Conservation (phyloP, 2,329 filamentous ascomycete genomes). For the Curvularia lunata region DNA sequence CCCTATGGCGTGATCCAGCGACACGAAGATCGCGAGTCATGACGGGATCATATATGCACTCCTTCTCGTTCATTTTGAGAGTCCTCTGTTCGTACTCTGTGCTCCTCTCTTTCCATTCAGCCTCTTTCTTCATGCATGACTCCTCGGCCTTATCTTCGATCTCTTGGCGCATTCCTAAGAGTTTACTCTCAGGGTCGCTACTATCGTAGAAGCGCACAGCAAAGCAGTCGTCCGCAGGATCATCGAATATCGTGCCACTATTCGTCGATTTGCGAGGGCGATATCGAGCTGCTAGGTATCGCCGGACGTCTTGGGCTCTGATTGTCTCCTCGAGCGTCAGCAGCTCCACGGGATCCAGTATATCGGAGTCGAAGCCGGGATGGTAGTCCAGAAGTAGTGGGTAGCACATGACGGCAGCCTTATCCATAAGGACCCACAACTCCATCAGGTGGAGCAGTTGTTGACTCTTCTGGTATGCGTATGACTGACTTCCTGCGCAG, state of each 20-base stretch:
- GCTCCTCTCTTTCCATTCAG: constrained; percentile 48
- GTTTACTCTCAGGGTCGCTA: constrained; percentile 23
- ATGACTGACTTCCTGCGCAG: constrained; percentile 42
- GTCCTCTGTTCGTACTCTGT: constrained; percentile 11
- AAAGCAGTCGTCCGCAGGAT: constrained; percentile 53
- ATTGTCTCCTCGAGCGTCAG: constrained; percentile 56
- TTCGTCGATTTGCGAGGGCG: constrained; percentile 11
- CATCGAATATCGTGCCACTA: constrained; percentile 57
- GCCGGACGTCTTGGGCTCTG: constrained; percentile 59
- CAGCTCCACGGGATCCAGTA: constrained; percentile 64
- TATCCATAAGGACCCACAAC: constrained; percentile 65
- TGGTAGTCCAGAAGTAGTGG: constrained; percentile 60
- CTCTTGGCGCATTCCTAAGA: constrained; percentile 39
- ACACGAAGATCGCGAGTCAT: constrained; percentile 12
- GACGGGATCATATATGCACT: constrained; percentile 44
- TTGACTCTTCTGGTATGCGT: constrained; percentile 56
- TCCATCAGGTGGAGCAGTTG: constrained; percentile 63
- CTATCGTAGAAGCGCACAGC: constrained; percentile 55
- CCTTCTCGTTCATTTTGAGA: constrained; percentile 35
- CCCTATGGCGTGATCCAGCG: constrained; percentile 17
- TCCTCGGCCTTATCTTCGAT: constrained; percentile 47
- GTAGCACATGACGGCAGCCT: constrained; percentile 50
- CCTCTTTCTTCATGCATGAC: constrained; percentile 45
- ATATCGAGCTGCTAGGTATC: constrained; percentile 55
- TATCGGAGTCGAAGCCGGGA: constrained; percentile 57